Evolutionary conservation across 805 yeast species (phyloP), one percentile per base, ranked within the genome.

Genomic region (Komagataella kurtzmanii): DNA sequence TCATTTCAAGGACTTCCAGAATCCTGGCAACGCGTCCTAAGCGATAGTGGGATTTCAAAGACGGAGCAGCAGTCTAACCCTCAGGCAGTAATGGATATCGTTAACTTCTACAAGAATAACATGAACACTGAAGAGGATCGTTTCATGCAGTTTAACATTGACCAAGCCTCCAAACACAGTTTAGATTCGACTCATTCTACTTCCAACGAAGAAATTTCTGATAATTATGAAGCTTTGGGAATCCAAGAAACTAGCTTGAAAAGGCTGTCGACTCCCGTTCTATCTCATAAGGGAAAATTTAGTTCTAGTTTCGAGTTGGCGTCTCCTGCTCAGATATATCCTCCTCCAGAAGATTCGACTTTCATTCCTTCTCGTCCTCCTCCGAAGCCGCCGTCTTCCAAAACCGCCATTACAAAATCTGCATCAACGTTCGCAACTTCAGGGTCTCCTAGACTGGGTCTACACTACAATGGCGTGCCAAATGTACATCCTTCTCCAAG

Each of bases 1-100:
- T 85, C 86, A 47, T 91, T 85, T 64, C 88, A 93, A 0, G 98
- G 97, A 2, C 71, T 93, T 46, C 99, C 99, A 0, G 83, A 79
- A 24, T 95, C 88, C 60, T 93, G 99, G 99, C 88, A 88, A 55
- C 77, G 79, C 55, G 72, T 90, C 43, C 73, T 93, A 51, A 76
- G 83, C 10, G 86, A 93, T 1, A 85, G 89, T 59, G 97, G 97
- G 51, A 89, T 93, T 54, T 80, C 96, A 5, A 81, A 78, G 56
- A 85, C 79, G 56, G 99, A 93, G 60, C 96, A 88, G 68, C 83
- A 83, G 62, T 86, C 84, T 55, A 88, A 93, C 65, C 97, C 97
- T 1, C 90, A 88, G 65, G 97, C 96, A 1, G 96, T 93, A 4
- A 85, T 85, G 75, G 95, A 88, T 60, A 89, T 87, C 54, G 88